These are phyloP conservation scores for Ananas comosus DNA, from an alignment of 176 grass and related monocot species.

Conservation along the genomic window DNA sequence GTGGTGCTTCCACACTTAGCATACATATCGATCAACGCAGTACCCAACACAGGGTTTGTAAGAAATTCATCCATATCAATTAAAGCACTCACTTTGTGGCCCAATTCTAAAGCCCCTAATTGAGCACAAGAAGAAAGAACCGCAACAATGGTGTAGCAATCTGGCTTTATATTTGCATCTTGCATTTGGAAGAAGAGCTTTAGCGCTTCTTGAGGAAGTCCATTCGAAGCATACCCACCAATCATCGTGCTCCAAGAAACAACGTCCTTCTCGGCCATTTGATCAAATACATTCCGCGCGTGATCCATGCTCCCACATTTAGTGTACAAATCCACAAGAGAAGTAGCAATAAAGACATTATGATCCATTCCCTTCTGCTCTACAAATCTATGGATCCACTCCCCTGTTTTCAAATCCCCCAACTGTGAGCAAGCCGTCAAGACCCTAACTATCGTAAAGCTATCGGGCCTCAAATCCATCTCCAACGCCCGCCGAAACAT, in stretches of 20 bases:
- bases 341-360: slow-evolving; percentile 42
- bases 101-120: slow-evolving; percentile 46
- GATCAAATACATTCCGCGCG: slow-evolving; percentile 42
- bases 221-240: slow-evolving; percentile 51
- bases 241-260: slow-evolving; percentile 58
- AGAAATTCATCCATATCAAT: slow-evolving; percentile 42
- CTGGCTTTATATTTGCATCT: slow-evolving; percentile 18
- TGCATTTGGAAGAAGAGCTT: slow-evolving; percentile 53
- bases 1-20: slow-evolving; percentile 46
- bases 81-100: slow-evolving; percentile 7
- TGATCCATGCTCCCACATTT: slow-evolving; percentile 47
- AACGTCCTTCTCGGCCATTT: slow-evolving; percentile 36
- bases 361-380: slow-evolving; percentile 15
- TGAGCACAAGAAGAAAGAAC: slow-evolving; percentile 47
- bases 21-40: slow-evolving; percentile 58
- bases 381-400: slow-evolving; percentile 22
- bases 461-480: slow-evolving; percentile 32
- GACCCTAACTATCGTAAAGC: slow-evolving; percentile 38
- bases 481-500: slow-evolving; percentile 11
- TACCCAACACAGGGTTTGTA: slow-evolving; percentile 44
- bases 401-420: slow-evolving; percentile 28
- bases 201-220: slow-evolving; percentile 39
- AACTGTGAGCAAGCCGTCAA: slow-evolving; percentile 40
- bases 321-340: slow-evolving; percentile 40
- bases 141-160: slow-evolving; percentile 41